These are phyloP conservation scores for Puya raimondii DNA, from an alignment of 176 grass and related monocot genomes.

Conservation along the genomic window DNA sequence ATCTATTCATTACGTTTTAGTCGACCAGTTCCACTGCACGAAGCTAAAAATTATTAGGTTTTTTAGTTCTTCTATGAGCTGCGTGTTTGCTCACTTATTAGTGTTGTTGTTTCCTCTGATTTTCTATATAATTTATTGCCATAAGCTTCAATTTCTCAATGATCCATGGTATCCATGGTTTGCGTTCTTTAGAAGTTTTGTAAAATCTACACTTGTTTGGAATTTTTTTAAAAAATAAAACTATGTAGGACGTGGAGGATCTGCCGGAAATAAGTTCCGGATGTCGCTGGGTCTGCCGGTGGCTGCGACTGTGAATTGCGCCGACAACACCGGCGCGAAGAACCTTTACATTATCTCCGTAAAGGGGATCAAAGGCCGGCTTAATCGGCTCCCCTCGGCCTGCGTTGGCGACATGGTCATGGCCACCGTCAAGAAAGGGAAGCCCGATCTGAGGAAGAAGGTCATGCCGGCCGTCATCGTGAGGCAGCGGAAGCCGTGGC, in stretches of 20 bases:
- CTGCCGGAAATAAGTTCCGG: constrained; percentile 84
- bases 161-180: background rate
- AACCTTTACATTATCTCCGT: constrained; percentile 85
- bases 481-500: constrained; percentile 82
- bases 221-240: background rate
- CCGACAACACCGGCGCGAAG: constrained; percentile 74
- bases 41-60: too few species aligned
- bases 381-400: constrained; percentile 74
- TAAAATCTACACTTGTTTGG: background rate
- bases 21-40: too few species aligned
- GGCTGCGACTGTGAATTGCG: constrained; percentile 81
- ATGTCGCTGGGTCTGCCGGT: constrained; percentile 90
- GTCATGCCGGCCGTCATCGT: constrained; percentile 96
- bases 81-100: too few species aligned
- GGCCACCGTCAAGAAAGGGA: constrained; percentile 94
- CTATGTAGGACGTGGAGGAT: constrained; percentile 60
- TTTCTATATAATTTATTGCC: background rate
- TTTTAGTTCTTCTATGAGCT: too few species aligned
- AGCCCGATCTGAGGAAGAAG: constrained; percentile 95
- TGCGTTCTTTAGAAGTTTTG: background rate
- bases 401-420: constrained; percentile 97
- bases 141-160: background rate
- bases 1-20: too few species aligned
- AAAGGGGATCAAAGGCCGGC: constrained; percentile 66
- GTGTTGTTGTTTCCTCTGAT: too few species aligned